These are phyloP conservation scores for Pseudocercospora eumusae DNA, from an alignment of 2,329 filamentous ascomycete species.

Conservation along the genomic window DNA sequence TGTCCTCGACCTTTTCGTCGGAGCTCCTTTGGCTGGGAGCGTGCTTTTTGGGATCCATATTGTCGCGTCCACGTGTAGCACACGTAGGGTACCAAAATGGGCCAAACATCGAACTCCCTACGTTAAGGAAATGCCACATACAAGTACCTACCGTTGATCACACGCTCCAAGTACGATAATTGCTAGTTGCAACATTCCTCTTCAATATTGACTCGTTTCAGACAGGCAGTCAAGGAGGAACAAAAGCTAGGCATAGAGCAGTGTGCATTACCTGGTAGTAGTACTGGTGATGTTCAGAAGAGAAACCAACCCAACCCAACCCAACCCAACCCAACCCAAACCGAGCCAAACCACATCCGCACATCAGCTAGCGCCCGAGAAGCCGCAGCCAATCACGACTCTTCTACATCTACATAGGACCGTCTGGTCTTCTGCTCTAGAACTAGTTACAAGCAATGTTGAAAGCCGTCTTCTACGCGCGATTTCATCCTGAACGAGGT, in stretches of 20 bases:
- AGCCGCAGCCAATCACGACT: background rate
- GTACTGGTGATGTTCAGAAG: background rate
- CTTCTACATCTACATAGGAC: too few relatives aligned
- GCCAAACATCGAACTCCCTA: background rate
- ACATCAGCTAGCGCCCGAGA: background rate
- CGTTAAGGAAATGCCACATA: background rate
- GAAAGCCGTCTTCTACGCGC: constrained; percentile 66
- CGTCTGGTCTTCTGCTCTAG: background rate
- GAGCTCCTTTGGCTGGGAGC: background rate
- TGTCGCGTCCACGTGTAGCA: background rate
- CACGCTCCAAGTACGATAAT: background rate
- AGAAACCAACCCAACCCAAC: background rate
- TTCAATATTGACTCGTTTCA: too few relatives aligned
- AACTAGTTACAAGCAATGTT: constrained; percentile 56
- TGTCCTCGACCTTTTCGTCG: constrained; percentile 6
- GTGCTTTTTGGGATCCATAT: background rate
- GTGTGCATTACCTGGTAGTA: too few relatives aligned
- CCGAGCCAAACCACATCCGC: background rate
- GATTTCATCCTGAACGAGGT: constrained; percentile 59
- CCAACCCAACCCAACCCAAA: background rate
- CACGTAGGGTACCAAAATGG: background rate
- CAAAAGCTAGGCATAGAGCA: too few relatives aligned
- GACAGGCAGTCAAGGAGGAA: too few relatives aligned
- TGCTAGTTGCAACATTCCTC: background rate
- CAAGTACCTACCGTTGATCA: background rate